Evolutionary conservation across 345 rosid species (phyloP).

Genomic region (Camelina sativa): DNA sequence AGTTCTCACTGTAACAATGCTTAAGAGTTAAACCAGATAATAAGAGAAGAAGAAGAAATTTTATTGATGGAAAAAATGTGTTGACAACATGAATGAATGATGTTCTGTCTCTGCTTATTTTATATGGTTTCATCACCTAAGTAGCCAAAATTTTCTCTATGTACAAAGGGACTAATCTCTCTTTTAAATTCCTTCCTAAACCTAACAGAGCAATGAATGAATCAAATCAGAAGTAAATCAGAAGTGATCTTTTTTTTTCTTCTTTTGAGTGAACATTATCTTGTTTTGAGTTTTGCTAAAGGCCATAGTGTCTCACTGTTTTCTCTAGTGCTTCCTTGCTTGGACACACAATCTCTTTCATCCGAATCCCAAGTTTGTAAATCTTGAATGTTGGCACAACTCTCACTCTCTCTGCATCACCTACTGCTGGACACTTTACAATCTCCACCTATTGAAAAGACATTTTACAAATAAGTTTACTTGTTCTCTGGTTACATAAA

Average conservation of each 20-base stretch:
- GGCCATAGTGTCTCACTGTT: slow-evolving; percentile 93
- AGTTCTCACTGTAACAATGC: not conserved
- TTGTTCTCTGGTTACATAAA: not conserved
- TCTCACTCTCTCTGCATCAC: slow-evolving; percentile 78
- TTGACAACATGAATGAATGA: slow-evolving; percentile 18
- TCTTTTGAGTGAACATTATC: slow-evolving; percentile 24
- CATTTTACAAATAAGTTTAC: slow-evolving; percentile 23
- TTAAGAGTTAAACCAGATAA: not conserved
- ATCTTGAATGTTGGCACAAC: slow-evolving; percentile 97
- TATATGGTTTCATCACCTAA: slow-evolving; percentile 30
- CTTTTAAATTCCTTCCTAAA: slow-evolving; percentile 22
- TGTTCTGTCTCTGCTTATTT: slow-evolving; percentile 21
- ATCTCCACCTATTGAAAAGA: slow-evolving; percentile 67
- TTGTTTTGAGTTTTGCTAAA: slow-evolving; percentile 53
- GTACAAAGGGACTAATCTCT: slow-evolving; percentile 28
- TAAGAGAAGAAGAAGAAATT: not conserved
- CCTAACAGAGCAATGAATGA: slow-evolving; percentile 36
- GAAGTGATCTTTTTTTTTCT: slow-evolving; percentile 8
- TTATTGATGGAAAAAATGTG: slow-evolving; percentile 29
- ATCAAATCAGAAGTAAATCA: slow-evolving; percentile 33
- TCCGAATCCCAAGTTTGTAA: slow-evolving; percentile 74
- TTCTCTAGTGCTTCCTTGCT: slow-evolving; percentile 85
- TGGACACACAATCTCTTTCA: slow-evolving; percentile 94
- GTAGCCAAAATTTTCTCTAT: slow-evolving; percentile 36
- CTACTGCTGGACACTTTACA: slow-evolving; percentile 56